A percentile compares a stretch with the other conserved stretches of the same genome.
Conservation (phyloP, 768 basidiomycete species). For the Leccinum subtestaceum region DNA sequence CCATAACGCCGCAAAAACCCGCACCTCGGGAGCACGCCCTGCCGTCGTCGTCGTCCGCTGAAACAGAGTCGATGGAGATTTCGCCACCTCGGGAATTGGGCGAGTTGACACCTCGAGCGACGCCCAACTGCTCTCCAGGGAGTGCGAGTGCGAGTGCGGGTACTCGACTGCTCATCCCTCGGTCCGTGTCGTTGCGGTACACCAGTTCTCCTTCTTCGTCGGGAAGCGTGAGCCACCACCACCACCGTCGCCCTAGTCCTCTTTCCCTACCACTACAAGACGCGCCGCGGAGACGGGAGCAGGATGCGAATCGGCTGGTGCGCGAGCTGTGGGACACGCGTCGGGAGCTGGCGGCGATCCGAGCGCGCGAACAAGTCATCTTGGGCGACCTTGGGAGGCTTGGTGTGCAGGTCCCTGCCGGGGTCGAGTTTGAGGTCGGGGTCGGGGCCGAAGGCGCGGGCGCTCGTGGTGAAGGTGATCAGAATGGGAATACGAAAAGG, state of each 20-base stretch:
- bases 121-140: too few relatives aligned
- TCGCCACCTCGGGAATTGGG: constrained; percentile 7
- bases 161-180: background rate
- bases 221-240: background rate
- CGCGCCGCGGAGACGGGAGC: background rate
- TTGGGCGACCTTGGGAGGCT: constrained; percentile 21
- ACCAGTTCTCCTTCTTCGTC: background rate
- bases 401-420: constrained; percentile 3
- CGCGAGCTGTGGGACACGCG: constrained; percentile 31
- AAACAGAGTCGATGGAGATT: background rate
- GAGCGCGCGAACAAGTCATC: constrained; percentile 24
- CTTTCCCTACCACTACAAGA: background rate
- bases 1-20: too few relatives aligned
- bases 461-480: background rate
- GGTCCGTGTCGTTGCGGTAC: background rate
- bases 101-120: constrained; percentile 6
- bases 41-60: background rate
- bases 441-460: background rate
- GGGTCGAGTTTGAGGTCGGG: too few relatives aligned
- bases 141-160: background rate
- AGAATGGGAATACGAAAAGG: background rate
- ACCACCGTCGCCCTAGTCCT: background rate
- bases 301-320: constrained; percentile 13
- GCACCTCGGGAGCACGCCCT: background rate
- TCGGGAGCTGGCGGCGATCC: constrained; percentile 20